Base-by-base conservation (phyloP, 495 filamentous ascomycete genomes). In the Daldinia grandis region DNA sequence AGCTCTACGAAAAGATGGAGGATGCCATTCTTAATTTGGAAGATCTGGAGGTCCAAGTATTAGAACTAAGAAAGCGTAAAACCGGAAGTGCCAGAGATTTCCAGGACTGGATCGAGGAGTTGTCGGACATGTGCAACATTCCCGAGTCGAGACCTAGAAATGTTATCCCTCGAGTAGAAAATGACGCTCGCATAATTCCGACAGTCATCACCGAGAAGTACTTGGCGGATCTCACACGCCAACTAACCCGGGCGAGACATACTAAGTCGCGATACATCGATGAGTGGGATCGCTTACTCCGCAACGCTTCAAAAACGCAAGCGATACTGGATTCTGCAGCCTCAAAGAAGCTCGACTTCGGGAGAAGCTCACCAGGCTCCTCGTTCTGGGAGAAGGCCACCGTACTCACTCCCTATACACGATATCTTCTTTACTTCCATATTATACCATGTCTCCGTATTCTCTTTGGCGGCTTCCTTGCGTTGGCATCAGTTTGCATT, bases 161-260 rank as follows among this genome's bases (percentile, higher is more conserved):
- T 21, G 78, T 87, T 40, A 62, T 68, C 30, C 79, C 66, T 79
- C 80, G 58, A 25, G 31, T n/a, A 79, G 72, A 76, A 31, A 78
- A 69, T 17, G 70, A 76, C 42, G 79, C 40, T 78, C 33, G 76
- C 70, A 78, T 78, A 82, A 74, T 90, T 9, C 95, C 95, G 2
- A 88, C 90, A 15, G 89, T 98, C 21, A 93, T 99, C 53, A 98
- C 95, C 3, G 93, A 95, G 76, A 89, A 93, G 65, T 98, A 97
- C 77, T 81, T 99, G 62, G 95, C 95, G 58, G 93, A 97, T 54
- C 80, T 98, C 28, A 97, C 94, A 0, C 83, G 93, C 57, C 89
- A 91, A 64, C 82, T 98, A 3, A 88, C 90, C 50, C 87, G 92
- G 35, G 93, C 93, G 27, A 87, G 91, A 30, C 93, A 99, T 76